Evolutionary conservation across 495 filamentous ascomycete genomes (phyloP).

Genomic region (Podospora fimiseda): DNA sequence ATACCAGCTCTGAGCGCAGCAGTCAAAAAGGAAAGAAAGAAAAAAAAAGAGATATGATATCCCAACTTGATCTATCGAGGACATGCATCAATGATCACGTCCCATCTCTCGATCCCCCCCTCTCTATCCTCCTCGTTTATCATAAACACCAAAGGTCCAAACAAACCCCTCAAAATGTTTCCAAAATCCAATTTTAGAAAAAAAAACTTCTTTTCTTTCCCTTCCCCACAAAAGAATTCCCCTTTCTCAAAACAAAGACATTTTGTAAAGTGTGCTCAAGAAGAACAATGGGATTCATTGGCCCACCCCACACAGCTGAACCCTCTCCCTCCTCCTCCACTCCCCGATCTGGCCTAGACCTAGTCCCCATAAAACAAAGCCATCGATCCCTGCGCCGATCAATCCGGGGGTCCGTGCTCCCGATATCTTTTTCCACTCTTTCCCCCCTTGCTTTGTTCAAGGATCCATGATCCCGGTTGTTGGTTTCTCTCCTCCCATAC

Average conservation of each 20-base stretch:
- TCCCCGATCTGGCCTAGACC: background rate
- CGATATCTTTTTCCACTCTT: background rate
- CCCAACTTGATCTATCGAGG: background rate
- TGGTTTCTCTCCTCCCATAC: background rate
- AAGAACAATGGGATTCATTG: background rate
- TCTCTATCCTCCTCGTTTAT: too few relatives aligned
- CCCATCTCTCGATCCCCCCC: too few relatives aligned
- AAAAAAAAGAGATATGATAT: background rate
- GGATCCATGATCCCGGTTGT: background rate
- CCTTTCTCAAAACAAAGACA: too few relatives aligned
- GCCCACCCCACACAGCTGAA: background rate
- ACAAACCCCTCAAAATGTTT: too few relatives aligned
- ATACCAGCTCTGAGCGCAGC: too few relatives aligned
- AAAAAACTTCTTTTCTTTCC: too few relatives aligned
- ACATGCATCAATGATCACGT: background rate
- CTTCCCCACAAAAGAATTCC: too few relatives aligned
- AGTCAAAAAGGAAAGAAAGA: background rate
- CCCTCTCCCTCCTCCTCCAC: too few relatives aligned
- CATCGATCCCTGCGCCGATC: slow-evolving; percentile 12
- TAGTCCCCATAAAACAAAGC: background rate
- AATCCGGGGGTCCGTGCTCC: slow-evolving; percentile 10
- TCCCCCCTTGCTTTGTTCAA: background rate
- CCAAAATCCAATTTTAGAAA: too few relatives aligned
- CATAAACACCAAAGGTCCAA: too few relatives aligned
- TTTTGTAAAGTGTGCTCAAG: background rate